These are phyloP conservation scores for Lycium ferocissimum DNA, from an alignment of 257 asterid genomes.

Conservation along the genomic window DNA sequence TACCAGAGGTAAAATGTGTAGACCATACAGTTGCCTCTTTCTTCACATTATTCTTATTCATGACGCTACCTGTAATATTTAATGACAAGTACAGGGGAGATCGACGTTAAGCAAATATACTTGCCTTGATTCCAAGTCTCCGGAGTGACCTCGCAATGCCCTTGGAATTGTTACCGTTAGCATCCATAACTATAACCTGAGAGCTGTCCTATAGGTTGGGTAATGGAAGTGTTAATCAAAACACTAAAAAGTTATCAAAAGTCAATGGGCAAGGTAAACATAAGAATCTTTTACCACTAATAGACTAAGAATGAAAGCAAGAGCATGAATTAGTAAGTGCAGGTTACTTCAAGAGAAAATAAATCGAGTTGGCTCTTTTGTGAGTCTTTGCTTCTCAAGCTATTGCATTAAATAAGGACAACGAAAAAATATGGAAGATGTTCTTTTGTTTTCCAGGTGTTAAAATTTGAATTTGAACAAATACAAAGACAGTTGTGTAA, in stretches of 20 bases:
- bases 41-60: constrained; percentile 24
- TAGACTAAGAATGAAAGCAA: constrained; percentile 23
- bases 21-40: constrained; percentile 22
- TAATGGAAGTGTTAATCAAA: constrained; percentile 12
- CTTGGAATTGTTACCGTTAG: constrained; percentile 84
- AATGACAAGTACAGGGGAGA: constrained; percentile 21
- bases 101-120: constrained; percentile 35
- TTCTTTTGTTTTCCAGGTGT: not conserved
- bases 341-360: constrained; percentile 2
- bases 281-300: constrained; percentile 10
- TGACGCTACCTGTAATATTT: constrained; percentile 2
- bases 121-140: constrained; percentile 86
- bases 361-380: constrained; percentile 20
- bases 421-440: not conserved
- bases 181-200: constrained; percentile 90
- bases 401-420: not conserved
- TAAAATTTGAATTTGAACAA: constrained; percentile 20
- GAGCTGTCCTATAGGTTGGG: constrained; percentile 64
- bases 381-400: not conserved
- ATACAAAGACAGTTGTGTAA: constrained; percentile 11
- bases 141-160: constrained; percentile 80
- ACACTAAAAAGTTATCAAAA: not conserved
- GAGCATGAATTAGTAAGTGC: not conserved
- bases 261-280: constrained; percentile 3
- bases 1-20: constrained; percentile 11